Evolutionary conservation across 441 rosid species (phyloP).

Genomic region (Isatis lusitanica): DNA sequence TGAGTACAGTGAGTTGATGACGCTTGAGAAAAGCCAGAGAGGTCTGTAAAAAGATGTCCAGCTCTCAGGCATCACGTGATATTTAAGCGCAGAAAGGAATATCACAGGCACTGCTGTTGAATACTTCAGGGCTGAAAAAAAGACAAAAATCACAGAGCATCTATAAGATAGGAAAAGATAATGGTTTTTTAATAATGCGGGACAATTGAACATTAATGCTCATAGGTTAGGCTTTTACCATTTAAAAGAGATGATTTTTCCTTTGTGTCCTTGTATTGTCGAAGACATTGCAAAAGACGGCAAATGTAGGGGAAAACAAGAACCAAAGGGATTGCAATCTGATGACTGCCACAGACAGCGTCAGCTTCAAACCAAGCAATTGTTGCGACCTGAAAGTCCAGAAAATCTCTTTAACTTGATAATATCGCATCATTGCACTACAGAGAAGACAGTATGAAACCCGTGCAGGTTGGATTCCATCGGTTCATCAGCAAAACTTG

Average conservation of each 20-base stretch:
- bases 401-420: conserved; percentile 22
- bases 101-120: conserved; percentile 80
- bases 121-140: conserved; percentile 66
- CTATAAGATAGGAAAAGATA: background rate
- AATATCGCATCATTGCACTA: background rate
- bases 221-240: conserved; percentile 39
- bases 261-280: conserved; percentile 71
- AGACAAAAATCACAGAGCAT: background rate
- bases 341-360: conserved; percentile 80
- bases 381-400: conserved; percentile 60
- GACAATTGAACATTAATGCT: background rate
- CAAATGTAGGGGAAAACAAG: conserved; percentile 72
- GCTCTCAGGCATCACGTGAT: conserved; percentile 56
- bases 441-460: background rate
- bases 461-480: no score
- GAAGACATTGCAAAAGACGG: conserved; percentile 72
- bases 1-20: conserved; percentile 72
- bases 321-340: conserved; percentile 68
- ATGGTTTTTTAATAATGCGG: background rate
- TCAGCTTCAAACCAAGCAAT: conserved; percentile 88
- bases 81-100: conserved; percentile 73
- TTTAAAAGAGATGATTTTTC: conserved; percentile 66
- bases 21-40: conserved; percentile 73
- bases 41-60: conserved; percentile 70
- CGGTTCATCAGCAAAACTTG: no score